Evolutionary conservation across 179 eudicot genomes (phyloP).

Genomic region (Kewa caespitosa): DNA sequence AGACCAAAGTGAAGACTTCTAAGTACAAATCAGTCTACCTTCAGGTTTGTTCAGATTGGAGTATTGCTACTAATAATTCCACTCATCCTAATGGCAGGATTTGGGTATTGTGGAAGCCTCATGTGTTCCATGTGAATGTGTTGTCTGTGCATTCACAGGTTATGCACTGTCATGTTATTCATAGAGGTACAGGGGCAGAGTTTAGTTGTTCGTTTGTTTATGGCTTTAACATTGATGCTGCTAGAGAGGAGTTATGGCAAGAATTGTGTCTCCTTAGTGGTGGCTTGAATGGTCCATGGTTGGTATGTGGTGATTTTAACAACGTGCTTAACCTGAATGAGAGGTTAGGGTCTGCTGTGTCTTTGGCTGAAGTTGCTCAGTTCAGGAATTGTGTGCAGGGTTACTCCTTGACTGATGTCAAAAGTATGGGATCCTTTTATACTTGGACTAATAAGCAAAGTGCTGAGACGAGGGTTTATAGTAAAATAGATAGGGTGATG

Average conservation of each 20-base stretch:
- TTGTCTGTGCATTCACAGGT: too few relatives aligned
- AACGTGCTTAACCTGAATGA: background rate
- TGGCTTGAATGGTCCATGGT: background rate
- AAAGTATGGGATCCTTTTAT: background rate
- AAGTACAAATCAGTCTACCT: too few relatives aligned
- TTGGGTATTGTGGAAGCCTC: too few relatives aligned
- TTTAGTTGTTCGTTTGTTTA: too few relatives aligned
- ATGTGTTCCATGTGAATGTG: too few relatives aligned
- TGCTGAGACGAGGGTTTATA: background rate
- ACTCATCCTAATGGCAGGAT: too few relatives aligned
- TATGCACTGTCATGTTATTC: too few relatives aligned
- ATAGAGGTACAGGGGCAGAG: too few relatives aligned
- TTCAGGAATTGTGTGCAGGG: background rate
- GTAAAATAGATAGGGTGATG: background rate
- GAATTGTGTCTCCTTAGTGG: background rate
- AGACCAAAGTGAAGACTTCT: too few relatives aligned
- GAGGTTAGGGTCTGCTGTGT: background rate
- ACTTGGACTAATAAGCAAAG: background rate
- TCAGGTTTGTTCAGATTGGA: too few relatives aligned
- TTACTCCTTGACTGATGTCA: background rate
- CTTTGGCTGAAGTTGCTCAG: background rate
- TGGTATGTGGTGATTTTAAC: background rate
- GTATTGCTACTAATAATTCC: too few relatives aligned
- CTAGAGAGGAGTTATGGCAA: background rate
- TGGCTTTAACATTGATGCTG: background rate